Conservation (phyloP, 139 green algal genomes). For the Prasinococcaceae sp. region DNA sequence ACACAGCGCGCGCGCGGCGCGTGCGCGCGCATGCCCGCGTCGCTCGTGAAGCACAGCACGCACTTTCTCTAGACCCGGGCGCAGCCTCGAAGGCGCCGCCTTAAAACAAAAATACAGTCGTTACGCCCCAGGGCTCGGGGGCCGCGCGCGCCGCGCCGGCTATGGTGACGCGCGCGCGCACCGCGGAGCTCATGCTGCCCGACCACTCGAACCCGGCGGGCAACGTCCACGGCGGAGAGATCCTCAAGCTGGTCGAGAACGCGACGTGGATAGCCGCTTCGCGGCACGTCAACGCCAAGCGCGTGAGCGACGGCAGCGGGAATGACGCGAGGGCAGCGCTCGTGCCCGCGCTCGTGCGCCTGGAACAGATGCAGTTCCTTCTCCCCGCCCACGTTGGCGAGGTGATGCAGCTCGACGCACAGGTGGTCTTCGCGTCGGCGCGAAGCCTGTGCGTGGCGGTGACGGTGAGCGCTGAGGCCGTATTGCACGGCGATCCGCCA, state of each 20-base stretch:
- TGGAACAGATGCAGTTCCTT: neutral
- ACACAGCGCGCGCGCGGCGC: no score
- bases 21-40: no score
- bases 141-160: no score
- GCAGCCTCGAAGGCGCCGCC: no score
- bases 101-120: no score
- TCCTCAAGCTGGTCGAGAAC: neutral
- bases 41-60: no score
- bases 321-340: neutral
- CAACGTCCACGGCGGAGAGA: slow-evolving; percentile 1
- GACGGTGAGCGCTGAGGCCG: neutral
- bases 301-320: no score
- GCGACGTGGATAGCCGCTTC: neutral
- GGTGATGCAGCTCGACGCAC: neutral
- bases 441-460: neutral
- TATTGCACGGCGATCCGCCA: neutral
- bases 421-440: neutral
- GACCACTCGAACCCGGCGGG: neutral
- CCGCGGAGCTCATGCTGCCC: neutral
- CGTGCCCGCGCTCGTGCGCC: neutral
- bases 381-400: neutral
- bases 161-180: neutral
- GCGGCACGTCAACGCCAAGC: neutral
- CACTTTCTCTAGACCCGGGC: no score
- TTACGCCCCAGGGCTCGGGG: no score